phyloP scores from a whole-genome alignment of 345 rosid species.

The Chamaenerion angustifolium region DNA sequence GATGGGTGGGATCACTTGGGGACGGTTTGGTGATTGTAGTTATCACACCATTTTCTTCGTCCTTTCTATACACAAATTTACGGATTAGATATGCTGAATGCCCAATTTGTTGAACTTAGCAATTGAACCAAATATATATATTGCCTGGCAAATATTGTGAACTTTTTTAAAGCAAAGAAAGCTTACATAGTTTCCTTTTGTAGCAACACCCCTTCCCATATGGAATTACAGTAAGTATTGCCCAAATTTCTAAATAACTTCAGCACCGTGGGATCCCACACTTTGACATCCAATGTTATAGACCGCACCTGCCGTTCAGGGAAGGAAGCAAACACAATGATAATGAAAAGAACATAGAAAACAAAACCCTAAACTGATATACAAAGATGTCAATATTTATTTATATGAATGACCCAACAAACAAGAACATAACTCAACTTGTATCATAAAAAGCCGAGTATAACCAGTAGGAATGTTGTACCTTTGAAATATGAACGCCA shows the following conservation, averaged over 20 bases:
- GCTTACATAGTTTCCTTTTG: conserved; percentile 28
- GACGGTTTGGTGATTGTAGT: conserved; percentile 43
- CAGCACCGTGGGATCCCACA: conserved; percentile 74
- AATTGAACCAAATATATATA: not conserved
- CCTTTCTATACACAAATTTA: conserved; percentile 10
- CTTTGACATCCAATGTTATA: conserved; percentile 70
- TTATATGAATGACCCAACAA: no score
- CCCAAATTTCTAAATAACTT: conserved; percentile 56
- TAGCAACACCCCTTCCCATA: conserved; percentile 64
- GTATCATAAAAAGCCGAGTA: no score
- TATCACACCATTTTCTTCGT: conserved; percentile 10
- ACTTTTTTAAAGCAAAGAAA: conserved; percentile 4
- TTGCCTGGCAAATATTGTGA: no score
- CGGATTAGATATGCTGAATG: not conserved
- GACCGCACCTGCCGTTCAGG: conserved; percentile 54
- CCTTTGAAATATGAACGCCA: conserved; percentile 93
- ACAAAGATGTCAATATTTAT: no score
- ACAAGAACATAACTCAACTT: no score
- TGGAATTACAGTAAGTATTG: conserved; percentile 58
- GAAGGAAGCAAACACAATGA: conserved; percentile 5
- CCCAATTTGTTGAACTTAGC: not conserved
- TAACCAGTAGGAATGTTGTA: conserved; percentile 4
- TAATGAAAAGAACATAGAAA: not conserved
- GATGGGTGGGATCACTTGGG: conserved; percentile 28
- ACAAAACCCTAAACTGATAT: no score